Evolutionary conservation across 208 protist species (phyloP), one percentile per base, ranked within the genome.

Genomic region (Naegleria gruberi): DNA sequence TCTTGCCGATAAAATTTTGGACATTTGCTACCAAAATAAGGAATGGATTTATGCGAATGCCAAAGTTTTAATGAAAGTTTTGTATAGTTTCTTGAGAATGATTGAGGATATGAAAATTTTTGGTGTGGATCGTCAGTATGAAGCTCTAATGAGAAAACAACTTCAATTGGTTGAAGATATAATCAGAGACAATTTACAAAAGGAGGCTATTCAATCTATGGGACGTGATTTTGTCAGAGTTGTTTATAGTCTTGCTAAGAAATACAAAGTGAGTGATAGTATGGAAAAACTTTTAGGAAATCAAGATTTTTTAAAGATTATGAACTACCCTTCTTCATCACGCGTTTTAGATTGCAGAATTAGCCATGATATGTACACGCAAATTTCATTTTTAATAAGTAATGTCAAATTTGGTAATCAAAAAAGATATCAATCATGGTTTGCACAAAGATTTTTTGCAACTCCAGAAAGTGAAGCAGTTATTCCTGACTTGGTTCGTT

Each of bases 371-470:
- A 93, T 94, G 91, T 92, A 94, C 44, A 86, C 7, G 26, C 91
- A 94, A 82, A 83, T 94, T 10, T n/a, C 89, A 6, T 94, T 84
- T 47, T 89, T 93, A 15, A 55, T 92, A 1, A 89, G 82, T n/a
- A 44, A 93, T 51, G 93, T 95, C 17, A 92, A 92, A 83, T 91
- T 94, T 89, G 92, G 93, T 88, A 92, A 93, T 73, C 93, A 95
- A 90, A 91, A 90, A 84, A 47, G 93, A 44, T 95, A 95, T 74
- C 93, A 95, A 89, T 87, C 91, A 42, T 95, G 94, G 94, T 95
- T 95, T 46, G 84, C 89, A 42, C 77, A 91, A 23, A 89, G 89
- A 82, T 91, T 93, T 87, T 73, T 95, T 1, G 34, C 19, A 5
- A 89, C 51, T 7, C 40, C 55, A 1, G 92, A 94, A 40, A 90